Evolutionary conservation across 139 green algal species (phyloP).

Genomic region (Chlorella sp.): DNA sequence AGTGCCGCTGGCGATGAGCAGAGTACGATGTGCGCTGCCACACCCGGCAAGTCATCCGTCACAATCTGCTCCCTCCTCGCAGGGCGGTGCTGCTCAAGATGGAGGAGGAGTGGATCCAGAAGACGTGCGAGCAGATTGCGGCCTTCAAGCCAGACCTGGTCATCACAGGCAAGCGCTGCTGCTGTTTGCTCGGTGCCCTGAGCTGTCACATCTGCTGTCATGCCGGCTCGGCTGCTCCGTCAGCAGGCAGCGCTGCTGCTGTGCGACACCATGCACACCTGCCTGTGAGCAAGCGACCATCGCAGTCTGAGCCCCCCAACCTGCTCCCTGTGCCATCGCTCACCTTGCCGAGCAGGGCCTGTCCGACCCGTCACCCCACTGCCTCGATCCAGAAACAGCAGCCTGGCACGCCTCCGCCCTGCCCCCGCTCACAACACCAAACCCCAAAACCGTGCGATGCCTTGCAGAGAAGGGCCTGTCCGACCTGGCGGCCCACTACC

Average conservation of each 20-base stretch:
- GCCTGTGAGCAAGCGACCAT: no score
- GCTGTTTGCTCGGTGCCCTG: background rate
- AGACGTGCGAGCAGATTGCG: slow-evolving; percentile 83
- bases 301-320: no score
- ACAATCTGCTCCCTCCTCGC: no score
- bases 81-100: slow-evolving; percentile 91
- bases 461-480: slow-evolving; percentile 91
- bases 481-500: slow-evolving; percentile 95
- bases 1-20: background rate
- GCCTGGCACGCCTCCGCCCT: background rate
- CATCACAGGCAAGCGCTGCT: slow-evolving; percentile 70
- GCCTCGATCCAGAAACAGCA: slow-evolving; percentile 53
- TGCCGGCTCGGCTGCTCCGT: no score
- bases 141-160: slow-evolving; percentile 98
- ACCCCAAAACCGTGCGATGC: background rate
- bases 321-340: background rate
- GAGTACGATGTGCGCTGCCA: no score
- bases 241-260: no score
- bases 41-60: no score
- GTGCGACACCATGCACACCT: background rate
- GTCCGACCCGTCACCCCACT: slow-evolving; percentile 92
- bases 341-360: slow-evolving; percentile 88
- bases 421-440: background rate
- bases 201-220: background rate
- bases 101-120: slow-evolving; percentile 94